Evolutionary conservation across 805 yeast species (phyloP).

Genomic region (Candida chilensis): DNA sequence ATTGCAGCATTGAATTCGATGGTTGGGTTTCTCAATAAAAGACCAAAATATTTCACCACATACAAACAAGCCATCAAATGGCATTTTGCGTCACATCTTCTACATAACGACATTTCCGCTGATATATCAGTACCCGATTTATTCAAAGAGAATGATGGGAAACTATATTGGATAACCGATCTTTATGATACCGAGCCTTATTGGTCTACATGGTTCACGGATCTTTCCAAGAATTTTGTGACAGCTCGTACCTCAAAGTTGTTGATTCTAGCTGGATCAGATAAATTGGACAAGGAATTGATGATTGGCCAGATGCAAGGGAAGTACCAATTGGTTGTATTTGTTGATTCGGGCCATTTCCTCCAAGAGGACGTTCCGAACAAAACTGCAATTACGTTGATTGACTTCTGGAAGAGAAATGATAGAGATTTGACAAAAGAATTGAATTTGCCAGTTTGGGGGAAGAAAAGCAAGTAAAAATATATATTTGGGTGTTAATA

Average conservation of each 20-base stretch:
- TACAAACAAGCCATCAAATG: constrained; percentile 64
- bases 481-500: constrained; percentile 19
- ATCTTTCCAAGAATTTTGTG: constrained; percentile 46
- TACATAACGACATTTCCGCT: constrained; percentile 57
- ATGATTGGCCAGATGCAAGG: constrained; percentile 99
- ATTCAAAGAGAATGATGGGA: constrained; percentile 16
- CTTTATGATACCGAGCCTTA: constrained; percentile 48
- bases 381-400: constrained; percentile 49
- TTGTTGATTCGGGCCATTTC: constrained; percentile 79
- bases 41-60: constrained; percentile 54
- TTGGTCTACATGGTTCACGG: constrained; percentile 82
- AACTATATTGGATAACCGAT: constrained; percentile 54
- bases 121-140: constrained; percentile 69
- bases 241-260: constrained; percentile 47
- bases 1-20: constrained; percentile 58
- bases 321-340: constrained; percentile 79
- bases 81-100: constrained; percentile 54
- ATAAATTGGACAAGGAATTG: constrained; percentile 73
- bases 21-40: constrained; percentile 50
- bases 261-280: constrained; percentile 81
- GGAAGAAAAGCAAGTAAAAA: constrained; percentile 14
- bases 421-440: constrained; percentile 21
- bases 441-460: constrained; percentile 26
- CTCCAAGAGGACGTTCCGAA: constrained; percentile 87
- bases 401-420: constrained; percentile 40